These are phyloP conservation scores for Delonix regia DNA, from an alignment of 306 rosid genomes.

Conservation along the genomic window DNA sequence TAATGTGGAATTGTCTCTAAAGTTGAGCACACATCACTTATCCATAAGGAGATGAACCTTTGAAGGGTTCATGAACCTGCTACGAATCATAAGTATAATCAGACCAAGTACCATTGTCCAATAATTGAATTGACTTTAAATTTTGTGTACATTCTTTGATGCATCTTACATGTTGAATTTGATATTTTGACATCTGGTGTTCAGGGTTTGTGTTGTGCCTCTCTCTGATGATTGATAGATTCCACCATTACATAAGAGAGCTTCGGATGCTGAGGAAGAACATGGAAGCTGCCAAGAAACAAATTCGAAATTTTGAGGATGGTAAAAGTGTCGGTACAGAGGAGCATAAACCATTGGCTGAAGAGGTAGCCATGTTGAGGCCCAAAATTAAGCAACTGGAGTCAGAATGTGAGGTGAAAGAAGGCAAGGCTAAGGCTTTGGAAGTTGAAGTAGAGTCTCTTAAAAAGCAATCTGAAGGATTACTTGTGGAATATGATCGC, in stretches of 20 bases:
- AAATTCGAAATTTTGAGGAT: conserved; percentile 55
- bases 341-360: conserved; percentile 53
- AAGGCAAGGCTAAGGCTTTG: conserved; percentile 55
- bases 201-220: conserved; percentile 87
- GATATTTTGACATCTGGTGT: conserved; percentile 2
- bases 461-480: conserved; percentile 73
- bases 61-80: too few relatives aligned
- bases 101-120: neutral
- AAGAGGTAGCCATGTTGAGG: conserved; percentile 59
- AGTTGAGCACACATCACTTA: too few relatives aligned
- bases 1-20: too few relatives aligned
- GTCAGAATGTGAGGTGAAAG: conserved; percentile 59
- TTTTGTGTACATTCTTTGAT: neutral
- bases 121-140: too few relatives aligned
- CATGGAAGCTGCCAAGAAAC: conserved; percentile 78
- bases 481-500: conserved; percentile 76
- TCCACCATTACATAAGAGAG: conserved; percentile 88
- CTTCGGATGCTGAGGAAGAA: conserved; percentile 69
- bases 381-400: conserved; percentile 56
- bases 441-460: conserved; percentile 69
- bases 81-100: neutral
- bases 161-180: neutral
- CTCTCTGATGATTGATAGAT: conserved; percentile 74
- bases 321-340: conserved; percentile 41
- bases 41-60: too few relatives aligned